These are phyloP conservation scores for Mycena leptocephala DNA, from an alignment of 768 basidiomycete species.

Conservation along the genomic window DNA sequence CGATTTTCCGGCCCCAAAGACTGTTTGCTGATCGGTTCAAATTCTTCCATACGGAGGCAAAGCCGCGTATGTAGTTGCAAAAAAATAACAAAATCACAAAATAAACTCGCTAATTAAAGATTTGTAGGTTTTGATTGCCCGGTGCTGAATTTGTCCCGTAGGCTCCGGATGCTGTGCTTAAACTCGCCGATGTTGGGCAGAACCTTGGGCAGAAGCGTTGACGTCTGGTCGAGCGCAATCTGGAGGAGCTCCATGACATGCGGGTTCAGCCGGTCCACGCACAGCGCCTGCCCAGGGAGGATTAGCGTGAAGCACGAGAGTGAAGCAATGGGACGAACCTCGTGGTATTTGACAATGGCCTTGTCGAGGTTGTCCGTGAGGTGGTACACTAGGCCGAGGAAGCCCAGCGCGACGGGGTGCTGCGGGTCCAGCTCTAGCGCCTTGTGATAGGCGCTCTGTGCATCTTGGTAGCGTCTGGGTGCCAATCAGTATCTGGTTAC, in stretches of 20 bases:
- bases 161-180: slow-evolving; percentile 45
- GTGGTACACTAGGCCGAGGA: slow-evolving; percentile 92
- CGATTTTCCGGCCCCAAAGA: too few relatives aligned
- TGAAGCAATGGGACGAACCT: slow-evolving; percentile 76
- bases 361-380: slow-evolving; percentile 80
- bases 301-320: background rate
- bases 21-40: too few relatives aligned
- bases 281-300: slow-evolving; percentile 69
- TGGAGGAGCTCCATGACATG: slow-evolving; percentile 88
- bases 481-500: background rate
- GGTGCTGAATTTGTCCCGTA: slow-evolving; percentile 57
- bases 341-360: slow-evolving; percentile 94
- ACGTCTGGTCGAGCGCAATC: slow-evolving; percentile 77
- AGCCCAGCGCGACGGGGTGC: slow-evolving; percentile 85
- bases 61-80: too few relatives aligned
- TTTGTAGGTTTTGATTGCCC: too few relatives aligned
- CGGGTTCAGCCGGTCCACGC: slow-evolving; percentile 87
- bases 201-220: slow-evolving; percentile 38
- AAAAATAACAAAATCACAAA: too few relatives aligned
- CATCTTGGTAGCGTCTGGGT: slow-evolving; percentile 70
- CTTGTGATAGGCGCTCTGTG: slow-evolving; percentile 80
- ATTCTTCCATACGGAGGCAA: too few relatives aligned
- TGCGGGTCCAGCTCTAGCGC: slow-evolving; percentile 93
- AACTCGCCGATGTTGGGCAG: slow-evolving; percentile 48
- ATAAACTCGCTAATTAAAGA: too few relatives aligned